Conservation (phyloP, 208 protist species). For the Willaertia magna region DNA sequence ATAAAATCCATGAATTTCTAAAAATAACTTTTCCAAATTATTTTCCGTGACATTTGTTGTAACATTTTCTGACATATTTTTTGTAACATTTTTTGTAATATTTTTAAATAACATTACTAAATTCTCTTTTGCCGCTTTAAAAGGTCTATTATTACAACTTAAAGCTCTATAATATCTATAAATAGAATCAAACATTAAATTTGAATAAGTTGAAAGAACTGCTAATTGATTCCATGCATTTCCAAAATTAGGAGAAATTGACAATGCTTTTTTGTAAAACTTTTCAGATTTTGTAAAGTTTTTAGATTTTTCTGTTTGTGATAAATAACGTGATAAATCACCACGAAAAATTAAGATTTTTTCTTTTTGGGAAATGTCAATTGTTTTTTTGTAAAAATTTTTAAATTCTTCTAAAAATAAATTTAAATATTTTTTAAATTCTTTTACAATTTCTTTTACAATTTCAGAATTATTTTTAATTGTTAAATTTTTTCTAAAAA, state of each 20-base stretch:
- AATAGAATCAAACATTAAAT: neutral
- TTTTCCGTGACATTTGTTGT: too few species aligned
- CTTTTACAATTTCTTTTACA: neutral
- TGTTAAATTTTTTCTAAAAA: neutral
- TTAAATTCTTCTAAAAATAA: neutral
- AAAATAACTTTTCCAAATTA: neutral
- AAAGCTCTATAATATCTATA: constrained; percentile 15
- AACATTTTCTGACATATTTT: too few species aligned
- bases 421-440: neutral
- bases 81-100: too few species aligned
- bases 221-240: constrained; percentile 16
- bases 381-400: neutral
- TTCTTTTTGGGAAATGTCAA: neutral
- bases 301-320: neutral
- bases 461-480: too few species aligned
- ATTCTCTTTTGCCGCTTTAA: neutral
- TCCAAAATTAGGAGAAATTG: neutral
- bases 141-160: neutral
- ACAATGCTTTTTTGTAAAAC: neutral
- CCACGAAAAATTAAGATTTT: neutral
- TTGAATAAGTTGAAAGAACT: neutral
- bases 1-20: neutral
- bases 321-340: neutral
- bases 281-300: neutral
- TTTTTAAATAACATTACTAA: neutral